Conservation (phyloP, 352 stramenopile genomes). For the Phytophthora melonis region DNA sequence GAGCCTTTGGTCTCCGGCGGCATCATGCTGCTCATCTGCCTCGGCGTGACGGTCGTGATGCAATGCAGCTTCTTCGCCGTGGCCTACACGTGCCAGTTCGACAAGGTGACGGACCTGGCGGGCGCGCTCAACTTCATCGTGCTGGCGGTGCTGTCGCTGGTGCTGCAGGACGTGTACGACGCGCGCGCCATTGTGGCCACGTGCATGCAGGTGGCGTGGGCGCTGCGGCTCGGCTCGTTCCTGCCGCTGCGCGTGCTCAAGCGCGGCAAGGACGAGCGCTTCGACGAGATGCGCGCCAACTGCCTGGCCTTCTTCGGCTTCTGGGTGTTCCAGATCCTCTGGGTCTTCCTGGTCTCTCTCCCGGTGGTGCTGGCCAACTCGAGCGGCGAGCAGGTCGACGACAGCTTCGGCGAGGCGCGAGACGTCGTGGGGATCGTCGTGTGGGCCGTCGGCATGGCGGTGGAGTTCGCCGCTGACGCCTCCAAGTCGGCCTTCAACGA, state of each 20-base stretch:
- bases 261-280: slow-evolving; percentile 77
- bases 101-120: slow-evolving; percentile 75
- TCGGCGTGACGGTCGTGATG: slow-evolving; percentile 59
- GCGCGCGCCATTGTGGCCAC: slow-evolving; percentile 62
- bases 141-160: slow-evolving; percentile 59
- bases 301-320: slow-evolving; percentile 77
- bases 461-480: slow-evolving; percentile 69
- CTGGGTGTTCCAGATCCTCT: slow-evolving; percentile 87
- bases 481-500: slow-evolving; percentile 73
- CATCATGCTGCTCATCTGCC: slow-evolving; percentile 55
- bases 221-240: slow-evolving; percentile 71
- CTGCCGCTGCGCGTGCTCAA: slow-evolving; percentile 73
- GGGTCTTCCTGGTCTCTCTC: slow-evolving; percentile 79
- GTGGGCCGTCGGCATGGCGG: slow-evolving; percentile 61
- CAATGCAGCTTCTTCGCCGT: slow-evolving; percentile 72
- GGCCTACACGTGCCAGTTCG: slow-evolving; percentile 68
- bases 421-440: slow-evolving; percentile 59
- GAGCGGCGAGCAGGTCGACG: slow-evolving; percentile 29
- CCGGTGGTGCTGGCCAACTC: slow-evolving; percentile 75
- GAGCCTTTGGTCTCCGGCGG: slow-evolving; percentile 37
- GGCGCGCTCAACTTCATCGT: slow-evolving; percentile 69
- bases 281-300: slow-evolving; percentile 78
- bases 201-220: slow-evolving; percentile 60
- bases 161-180: slow-evolving; percentile 53
- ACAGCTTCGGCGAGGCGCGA: slow-evolving; percentile 44